Base-by-base conservation (phyloP, 208 protist species). In the Crithidia fasciculata region DNA sequence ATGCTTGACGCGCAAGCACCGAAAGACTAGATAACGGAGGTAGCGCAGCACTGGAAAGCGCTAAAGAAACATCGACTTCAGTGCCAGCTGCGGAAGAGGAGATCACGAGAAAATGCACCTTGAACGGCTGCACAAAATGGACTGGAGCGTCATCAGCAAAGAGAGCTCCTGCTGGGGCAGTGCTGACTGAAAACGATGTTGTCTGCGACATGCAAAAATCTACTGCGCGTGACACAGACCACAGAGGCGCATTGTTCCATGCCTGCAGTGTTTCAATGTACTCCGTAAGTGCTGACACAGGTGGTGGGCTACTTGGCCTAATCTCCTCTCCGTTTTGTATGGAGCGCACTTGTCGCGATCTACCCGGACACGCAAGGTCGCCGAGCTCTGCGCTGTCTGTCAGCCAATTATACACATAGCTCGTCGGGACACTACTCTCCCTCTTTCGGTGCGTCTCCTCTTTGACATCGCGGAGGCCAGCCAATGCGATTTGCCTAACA, bases 141-240 rank as follows among this genome's bases (percentile, higher is more conserved):
- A 56, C 12, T 16, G 45, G 10, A 0, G 43, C 53, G 10, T 47
- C 36, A 19, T 64, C 45, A n/a, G 37, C 47, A 41, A 73, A 78
- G 4, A 78, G 15, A 5, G 28, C 52, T 13, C 40, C 45, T 36
- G 65, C 45, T 8, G 55, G 54, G 45, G 72, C 19, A 0, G 59
- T 78, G 47, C 74, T 69, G 6, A 36, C 60, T 2, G 74, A 78
- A 43, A 78, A 78, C 6, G 74, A 72, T 16, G 66, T 78, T 15
- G 74, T 78, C 65, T 72, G 47, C 2, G 66, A 47, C 12, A 78
- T 43, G n/a, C 65, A 78, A 49, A 60, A 73, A 5, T 49, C 19
- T 7, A 78, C n/a, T 19, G 74, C 58, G 13, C 47, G 16, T 28
- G 16, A 45, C 5, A 72, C 16, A 36, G 40, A 61, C 63, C 58